Evolutionary conservation across 176 grass and related monocot species (phyloP).

Genomic region (Triticum urartu): DNA sequence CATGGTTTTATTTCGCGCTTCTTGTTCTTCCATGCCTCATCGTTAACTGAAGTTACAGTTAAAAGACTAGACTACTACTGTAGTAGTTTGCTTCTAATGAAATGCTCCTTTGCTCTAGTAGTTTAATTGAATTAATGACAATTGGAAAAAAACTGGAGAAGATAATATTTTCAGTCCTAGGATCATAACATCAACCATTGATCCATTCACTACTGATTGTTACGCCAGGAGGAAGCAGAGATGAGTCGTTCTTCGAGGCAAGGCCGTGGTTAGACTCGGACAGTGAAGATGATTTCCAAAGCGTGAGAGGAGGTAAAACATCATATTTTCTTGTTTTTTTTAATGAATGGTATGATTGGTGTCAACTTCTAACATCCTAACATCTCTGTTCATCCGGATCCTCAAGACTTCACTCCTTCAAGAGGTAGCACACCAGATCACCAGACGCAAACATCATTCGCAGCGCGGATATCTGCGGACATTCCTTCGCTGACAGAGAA

Average conservation of each 20-base stretch:
- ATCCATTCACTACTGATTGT: neutral
- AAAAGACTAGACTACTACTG: neutral
- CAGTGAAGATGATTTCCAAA: slow-evolving; percentile 78
- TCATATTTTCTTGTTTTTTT: neutral
- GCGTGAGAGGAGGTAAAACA: slow-evolving; percentile 74
- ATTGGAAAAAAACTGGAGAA: neutral
- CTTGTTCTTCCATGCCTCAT: neutral
- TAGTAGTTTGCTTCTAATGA: neutral
- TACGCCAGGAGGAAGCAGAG: slow-evolving; percentile 66
- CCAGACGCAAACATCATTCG: slow-evolving; percentile 8
- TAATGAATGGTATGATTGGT: neutral
- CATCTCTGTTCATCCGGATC: neutral
- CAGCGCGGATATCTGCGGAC: neutral
- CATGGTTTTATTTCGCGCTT: neutral
- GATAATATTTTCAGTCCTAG: neutral
- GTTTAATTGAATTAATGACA: neutral
- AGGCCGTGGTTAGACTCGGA: slow-evolving; percentile 69
- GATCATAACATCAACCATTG: neutral
- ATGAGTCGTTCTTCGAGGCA: slow-evolving; percentile 83
- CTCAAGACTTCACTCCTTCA: slow-evolving; percentile 56
- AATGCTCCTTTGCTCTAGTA: neutral
- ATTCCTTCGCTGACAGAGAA: slow-evolving; percentile 18
- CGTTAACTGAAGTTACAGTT: neutral
- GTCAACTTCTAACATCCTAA: neutral
- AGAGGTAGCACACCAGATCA: slow-evolving; percentile 50